Percentiles rank a stretch among this genome's conserved stretches.
phyloP scores from a whole-genome alignment of 1,284 basidiomycete species.

The Amylostereum chailletii region DNA sequence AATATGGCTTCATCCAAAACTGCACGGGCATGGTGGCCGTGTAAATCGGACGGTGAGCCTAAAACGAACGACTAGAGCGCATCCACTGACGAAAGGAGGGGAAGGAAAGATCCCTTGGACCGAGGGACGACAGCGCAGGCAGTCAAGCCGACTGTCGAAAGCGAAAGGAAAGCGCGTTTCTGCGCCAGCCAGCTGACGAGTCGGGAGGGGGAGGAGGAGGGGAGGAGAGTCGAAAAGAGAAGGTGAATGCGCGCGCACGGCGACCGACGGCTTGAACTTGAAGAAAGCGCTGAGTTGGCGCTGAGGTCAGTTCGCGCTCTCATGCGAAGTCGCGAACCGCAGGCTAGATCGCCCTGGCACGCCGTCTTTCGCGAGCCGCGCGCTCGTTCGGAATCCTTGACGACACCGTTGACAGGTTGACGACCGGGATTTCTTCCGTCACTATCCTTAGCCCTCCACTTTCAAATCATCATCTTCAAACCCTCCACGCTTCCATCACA shows the following conservation, averaged over 20 bases:
- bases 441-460: too few species aligned
- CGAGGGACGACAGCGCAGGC: slow-evolving; percentile 1
- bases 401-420: too few species aligned
- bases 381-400: too few species aligned
- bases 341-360: too few species aligned
- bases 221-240: background rate
- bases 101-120: slow-evolving; percentile 6
- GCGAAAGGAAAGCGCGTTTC: background rate
- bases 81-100: background rate
- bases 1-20: too few species aligned
- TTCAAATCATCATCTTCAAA: too few species aligned
- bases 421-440: too few species aligned
- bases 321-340: too few species aligned
- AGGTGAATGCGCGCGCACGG: background rate
- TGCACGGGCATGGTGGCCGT: too few species aligned
- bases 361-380: too few species aligned
- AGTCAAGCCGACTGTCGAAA: slow-evolving; percentile 2
- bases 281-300: background rate
- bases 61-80: slow-evolving; percentile 2
- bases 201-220: background rate
- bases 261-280: background rate
- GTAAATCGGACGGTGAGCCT: slow-evolving; percentile 1
- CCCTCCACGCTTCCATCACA: too few species aligned
- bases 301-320: too few species aligned
- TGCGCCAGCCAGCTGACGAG: slow-evolving; percentile 5